phyloP scores from a whole-genome alignment of 768 basidiomycete species.

The Leccinellum luteum region DNA sequence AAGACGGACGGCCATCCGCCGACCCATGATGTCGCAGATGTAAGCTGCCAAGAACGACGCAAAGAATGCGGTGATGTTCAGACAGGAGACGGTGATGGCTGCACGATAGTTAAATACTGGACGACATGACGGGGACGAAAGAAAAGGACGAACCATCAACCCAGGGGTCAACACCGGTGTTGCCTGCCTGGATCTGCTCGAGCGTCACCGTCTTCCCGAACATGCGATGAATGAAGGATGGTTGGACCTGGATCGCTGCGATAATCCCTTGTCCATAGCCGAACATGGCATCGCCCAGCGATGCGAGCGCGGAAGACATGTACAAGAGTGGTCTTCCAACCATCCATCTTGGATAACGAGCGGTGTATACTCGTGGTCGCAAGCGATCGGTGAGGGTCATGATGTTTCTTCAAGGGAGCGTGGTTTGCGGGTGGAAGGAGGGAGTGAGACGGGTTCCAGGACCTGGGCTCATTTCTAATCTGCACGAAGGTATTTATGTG shows the following conservation, averaged over 20 bases:
- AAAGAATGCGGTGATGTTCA: constrained; percentile 50
- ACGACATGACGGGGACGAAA: not conserved
- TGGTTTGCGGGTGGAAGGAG: not conserved
- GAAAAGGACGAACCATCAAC: constrained; percentile 38
- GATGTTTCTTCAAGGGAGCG: constrained; percentile 11
- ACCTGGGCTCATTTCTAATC: not conserved
- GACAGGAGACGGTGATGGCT: constrained; percentile 50
- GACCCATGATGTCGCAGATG: constrained; percentile 48
- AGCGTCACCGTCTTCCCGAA: constrained; percentile 45
- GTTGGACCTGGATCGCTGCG: constrained; percentile 50
- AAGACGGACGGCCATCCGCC: constrained; percentile 49
- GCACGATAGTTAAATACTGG: not conserved
- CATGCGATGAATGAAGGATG: constrained; percentile 48
- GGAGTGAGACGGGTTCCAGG: not conserved
- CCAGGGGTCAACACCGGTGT: constrained; percentile 46
- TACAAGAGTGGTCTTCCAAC: constrained; percentile 48
- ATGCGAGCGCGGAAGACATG: constrained; percentile 51
- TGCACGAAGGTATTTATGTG: constrained; percentile 23
- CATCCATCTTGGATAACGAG: constrained; percentile 53
- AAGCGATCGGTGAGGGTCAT: constrained; percentile 30
- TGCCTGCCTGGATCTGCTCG: constrained; percentile 40
- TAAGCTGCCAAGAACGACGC: constrained; percentile 46
- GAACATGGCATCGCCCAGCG: constrained; percentile 56
- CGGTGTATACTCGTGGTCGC: constrained; percentile 38
- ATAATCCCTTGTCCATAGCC: constrained; percentile 55